A percentile compares a stretch with the other conserved stretches of the same genome.
These are phyloP conservation scores for Malus fusca DNA, from an alignment of 306 rosid species.

Conservation along the genomic window DNA sequence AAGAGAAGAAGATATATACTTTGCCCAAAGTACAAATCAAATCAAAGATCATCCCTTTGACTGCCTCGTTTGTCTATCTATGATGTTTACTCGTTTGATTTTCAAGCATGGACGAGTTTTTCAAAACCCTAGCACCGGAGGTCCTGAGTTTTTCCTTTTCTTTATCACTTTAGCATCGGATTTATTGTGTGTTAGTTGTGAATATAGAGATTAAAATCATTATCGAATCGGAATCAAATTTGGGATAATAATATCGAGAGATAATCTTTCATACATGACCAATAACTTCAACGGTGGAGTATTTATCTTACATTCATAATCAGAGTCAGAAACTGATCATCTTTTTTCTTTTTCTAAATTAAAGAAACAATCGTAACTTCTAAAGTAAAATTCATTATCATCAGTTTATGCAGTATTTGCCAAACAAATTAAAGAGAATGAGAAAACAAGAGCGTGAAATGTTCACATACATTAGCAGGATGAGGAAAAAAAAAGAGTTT, in stretches of 20 bases:
- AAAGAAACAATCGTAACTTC: neutral
- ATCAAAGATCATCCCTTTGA: slow-evolving; percentile 46
- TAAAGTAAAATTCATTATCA: no score
- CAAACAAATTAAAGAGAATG: neutral
- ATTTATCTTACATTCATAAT: neutral
- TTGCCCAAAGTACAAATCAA: slow-evolving; percentile 37
- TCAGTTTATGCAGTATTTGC: neutral
- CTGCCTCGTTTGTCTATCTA: slow-evolving; percentile 35
- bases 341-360: neutral
- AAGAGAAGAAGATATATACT: slow-evolving; percentile 23
- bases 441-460: neutral
- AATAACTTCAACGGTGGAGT: neutral
- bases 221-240: neutral
- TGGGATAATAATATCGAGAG: neutral
- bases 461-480: no score
- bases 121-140: neutral
- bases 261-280: neutral
- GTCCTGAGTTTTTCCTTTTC: neutral
- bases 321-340: neutral
- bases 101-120: neutral
- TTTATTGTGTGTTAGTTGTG: neutral
- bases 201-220: neutral
- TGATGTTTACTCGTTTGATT: neutral
- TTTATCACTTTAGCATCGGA: neutral
- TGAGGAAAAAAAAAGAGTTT: no score